Evolutionary conservation across 2,329 filamentous ascomycete genomes (phyloP).

Genomic region (Cercospora brassicicola): DNA sequence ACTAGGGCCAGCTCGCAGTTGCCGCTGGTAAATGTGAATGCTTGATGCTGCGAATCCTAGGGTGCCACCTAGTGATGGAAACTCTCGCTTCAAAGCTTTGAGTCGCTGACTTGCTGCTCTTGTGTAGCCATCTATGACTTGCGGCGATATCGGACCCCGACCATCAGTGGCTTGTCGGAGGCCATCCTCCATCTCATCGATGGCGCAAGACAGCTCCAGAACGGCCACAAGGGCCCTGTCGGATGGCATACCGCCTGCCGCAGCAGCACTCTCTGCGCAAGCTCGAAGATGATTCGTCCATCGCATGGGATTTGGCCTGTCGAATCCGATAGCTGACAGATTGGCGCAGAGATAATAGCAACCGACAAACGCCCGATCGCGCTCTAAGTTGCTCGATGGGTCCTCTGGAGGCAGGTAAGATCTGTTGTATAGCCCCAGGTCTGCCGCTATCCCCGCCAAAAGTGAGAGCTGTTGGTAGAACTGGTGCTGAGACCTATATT

Average conservation of each 20-base stretch:
- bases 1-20: constrained; percentile 22
- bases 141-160: constrained; percentile 12
- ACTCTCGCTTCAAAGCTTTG: constrained; percentile 29
- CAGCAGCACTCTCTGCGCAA: constrained; percentile 23
- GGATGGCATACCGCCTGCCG: constrained; percentile 16
- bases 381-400: constrained; percentile 23
- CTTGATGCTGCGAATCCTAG: constrained; percentile 25
- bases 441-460: constrained; percentile 32
- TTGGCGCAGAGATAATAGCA: constrained; percentile 32
- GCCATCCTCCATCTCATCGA: constrained; percentile 28
- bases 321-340: constrained; percentile 29
- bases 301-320: constrained; percentile 31
- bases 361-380: constrained; percentile 31
- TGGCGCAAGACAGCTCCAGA: constrained; percentile 25
- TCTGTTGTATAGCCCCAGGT: constrained; percentile 30
- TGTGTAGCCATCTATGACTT: constrained; percentile 23
- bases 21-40: constrained; percentile 27
- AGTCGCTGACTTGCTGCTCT: constrained; percentile 26
- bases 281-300: constrained; percentile 29
- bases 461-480: constrained; percentile 32
- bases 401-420: constrained; percentile 18
- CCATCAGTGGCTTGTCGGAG: constrained; percentile 18
- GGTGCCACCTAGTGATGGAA: constrained; percentile 24
- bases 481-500: constrained; percentile 30
- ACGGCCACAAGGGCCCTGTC: constrained; percentile 21